Base-by-base conservation (phyloP, 2,329 filamentous ascomycete genomes). In the Mariannaea elegans region DNA sequence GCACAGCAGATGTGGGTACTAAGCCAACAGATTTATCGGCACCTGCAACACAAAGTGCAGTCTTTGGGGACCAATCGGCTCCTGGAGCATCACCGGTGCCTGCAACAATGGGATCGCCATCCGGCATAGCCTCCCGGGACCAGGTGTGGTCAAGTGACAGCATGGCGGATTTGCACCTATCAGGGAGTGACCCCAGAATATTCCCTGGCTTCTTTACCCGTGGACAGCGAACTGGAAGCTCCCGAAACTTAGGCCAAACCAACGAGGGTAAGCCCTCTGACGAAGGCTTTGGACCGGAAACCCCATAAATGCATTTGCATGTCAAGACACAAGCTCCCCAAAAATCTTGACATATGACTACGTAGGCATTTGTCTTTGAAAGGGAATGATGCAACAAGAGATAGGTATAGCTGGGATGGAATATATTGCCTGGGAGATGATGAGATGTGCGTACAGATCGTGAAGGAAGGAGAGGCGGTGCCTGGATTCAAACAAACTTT, bases 141-240 rank as follows among this genome's bases (percentile, higher is more conserved):
- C 67, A 72, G n/a, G 64, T 72, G 18, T 77, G 77, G 74, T 64
- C 76, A 13, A 68, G 76, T 7, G 76, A 81, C 52, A 69, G 73
- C 27, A 71, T 77, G 65, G 73, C 77, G 45, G 78, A 83, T 60
- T 66, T 78, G 54, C 81, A 85, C 65, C 71, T 87, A 10, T 84
- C 81, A 12, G 86, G 83, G 3, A 82, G 79, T 47, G 90, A 92
- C 73, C 90, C 90, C 10, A 84, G 82, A 63, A 87, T 92, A 63
- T 91, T 92, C 65, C 91, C 91, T 0, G 90, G 90, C 0, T 83
- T 93, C 29, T 83, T 93, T 42, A 81, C 82, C 14, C 77, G 83
- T 54, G 81, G 81, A 27, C 74, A 70, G 42, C 76, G 81, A 50
- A 80, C 74, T 49, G 78, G 77, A 41, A 83, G 82, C 53, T 66